Base-by-base conservation (phyloP, 768 basidiomycete genomes). In the Auricularia sp. region DNA sequence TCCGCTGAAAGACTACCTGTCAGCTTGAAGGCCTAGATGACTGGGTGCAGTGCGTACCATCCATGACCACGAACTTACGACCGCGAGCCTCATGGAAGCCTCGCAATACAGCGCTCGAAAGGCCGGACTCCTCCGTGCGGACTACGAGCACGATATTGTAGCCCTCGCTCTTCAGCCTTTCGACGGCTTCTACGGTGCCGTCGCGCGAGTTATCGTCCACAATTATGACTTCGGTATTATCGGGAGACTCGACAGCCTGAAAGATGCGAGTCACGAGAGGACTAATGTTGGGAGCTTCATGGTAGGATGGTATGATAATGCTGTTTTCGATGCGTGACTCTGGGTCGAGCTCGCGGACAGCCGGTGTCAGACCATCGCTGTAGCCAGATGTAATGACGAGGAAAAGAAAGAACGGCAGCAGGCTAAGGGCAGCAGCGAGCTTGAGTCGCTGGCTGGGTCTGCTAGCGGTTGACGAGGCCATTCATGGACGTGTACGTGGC, bases 131-230 rank as follows among this genome's bases (percentile, higher is more conserved):
- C 8, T 59, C 29, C 8, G 56, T 59, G 24, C 56, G 56, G 16
- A 33, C 24, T 21, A 59, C 6, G 2, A 59, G 18, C 4, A 33
- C 29, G 56, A 59, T 29, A 18, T 59, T 59, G 29, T 59, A 59
- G 11, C 56, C 56, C 34, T 59, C 56, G 56, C 24, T 14, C 29
- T 35, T 29, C 24, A 59, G 56, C 34, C 34, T 6, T 18, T 59
- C 56, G 24, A 59, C 56, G 8, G 56, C 56, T 14, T 59, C 56
- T 21, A 33, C 34, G 7, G 56, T 59, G 14, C 56, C 56, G 29
- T 59, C 56, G 56, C 56, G 56, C 56, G 56, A 59, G 56, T 59
- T 24, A 29, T 59, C 56, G 56, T 59, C 56, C 24, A 59, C 56
- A 29, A 59, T 59, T 14, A 59, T 29, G 16, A 59, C 56, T 29